A percentile compares a stretch with the other conserved stretches of the same genome.
phyloP scores from a whole-genome alignment of 768 basidiomycete genomes.

The Clitopilus passeckerianus region DNA sequence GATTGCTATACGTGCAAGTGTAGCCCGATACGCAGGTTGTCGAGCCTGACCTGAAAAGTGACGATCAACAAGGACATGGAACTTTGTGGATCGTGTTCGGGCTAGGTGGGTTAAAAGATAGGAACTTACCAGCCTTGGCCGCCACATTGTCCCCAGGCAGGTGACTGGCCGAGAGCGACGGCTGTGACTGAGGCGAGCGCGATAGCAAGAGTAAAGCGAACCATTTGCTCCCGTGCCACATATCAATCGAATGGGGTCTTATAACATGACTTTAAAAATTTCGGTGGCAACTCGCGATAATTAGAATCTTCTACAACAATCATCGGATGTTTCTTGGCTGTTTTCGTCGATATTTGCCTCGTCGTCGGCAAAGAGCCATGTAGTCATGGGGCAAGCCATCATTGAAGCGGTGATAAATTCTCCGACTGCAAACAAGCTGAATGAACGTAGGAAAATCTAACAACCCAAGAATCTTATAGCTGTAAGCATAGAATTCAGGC shows the following conservation, averaged over 20 bases:
- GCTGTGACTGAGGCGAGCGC: constrained; percentile 1
- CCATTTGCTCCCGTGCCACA: constrained; percentile 9
- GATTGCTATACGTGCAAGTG: constrained; percentile 33
- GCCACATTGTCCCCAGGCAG: constrained; percentile 39
- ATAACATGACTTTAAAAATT: not conserved
- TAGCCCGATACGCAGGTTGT: constrained; percentile 40
- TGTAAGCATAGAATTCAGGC: too few species aligned
- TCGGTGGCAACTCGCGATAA: not conserved
- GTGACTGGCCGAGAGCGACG: constrained; percentile 28
- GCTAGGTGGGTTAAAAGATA: not conserved
- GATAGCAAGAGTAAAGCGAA: constrained; percentile 7
- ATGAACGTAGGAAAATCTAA: too few species aligned
- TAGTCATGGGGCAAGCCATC: too few species aligned
- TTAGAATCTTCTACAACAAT: too few species aligned
- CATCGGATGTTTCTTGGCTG: not conserved
- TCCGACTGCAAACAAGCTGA: too few species aligned
- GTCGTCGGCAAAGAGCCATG: too few species aligned
- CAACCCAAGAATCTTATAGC: too few species aligned
- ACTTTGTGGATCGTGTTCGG: not conserved
- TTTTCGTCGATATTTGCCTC: not conserved
- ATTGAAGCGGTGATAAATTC: too few species aligned
- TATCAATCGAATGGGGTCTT: not conserved
- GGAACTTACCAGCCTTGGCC: constrained; percentile 30
- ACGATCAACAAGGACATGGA: not conserved
- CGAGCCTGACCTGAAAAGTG: constrained; percentile 29